Percentiles rank a stretch among this genome's conserved stretches.
Evolutionary conservation across 2,329 filamentous ascomycete genomes (phyloP).

Genomic region (Stromatinia cepivora): DNA sequence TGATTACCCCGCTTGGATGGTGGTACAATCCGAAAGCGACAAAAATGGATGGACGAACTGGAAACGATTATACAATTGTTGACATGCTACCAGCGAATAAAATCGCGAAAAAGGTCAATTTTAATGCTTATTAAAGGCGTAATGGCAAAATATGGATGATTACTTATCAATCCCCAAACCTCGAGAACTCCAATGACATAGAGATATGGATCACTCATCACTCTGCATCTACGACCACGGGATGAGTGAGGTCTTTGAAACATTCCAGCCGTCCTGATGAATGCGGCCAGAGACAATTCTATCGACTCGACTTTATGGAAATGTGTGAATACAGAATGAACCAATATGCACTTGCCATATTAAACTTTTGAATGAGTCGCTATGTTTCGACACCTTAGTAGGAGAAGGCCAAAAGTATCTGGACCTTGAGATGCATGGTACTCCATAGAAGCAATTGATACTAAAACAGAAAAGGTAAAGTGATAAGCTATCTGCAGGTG

Average conservation of each 20-base stretch:
- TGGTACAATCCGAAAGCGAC: neutral
- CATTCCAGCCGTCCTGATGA: neutral
- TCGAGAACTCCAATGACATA: neutral
- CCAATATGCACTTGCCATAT: neutral
- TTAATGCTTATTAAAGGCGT: neutral
- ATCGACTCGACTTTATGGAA: neutral
- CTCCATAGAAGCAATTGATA: neutral
- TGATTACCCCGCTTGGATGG: neutral
- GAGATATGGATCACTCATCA: neutral
- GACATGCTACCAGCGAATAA: neutral
- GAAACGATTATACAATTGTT: neutral
- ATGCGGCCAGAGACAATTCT: neutral
- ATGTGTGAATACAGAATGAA: neutral
- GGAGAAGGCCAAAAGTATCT: neutral
- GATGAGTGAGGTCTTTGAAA: neutral
- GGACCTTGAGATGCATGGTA: neutral
- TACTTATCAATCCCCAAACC: neutral
- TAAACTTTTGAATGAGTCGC: neutral
- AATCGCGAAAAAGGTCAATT: neutral
- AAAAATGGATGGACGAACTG: neutral
- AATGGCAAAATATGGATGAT: neutral
- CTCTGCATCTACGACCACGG: neutral
- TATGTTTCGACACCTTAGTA: neutral
- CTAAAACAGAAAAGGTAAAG: slow-evolving; percentile 3
- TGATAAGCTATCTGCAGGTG: neutral